These are phyloP conservation scores for Saccharomycopsis schoenii DNA, from an alignment of 805 yeast species.

Conservation along the genomic window DNA sequence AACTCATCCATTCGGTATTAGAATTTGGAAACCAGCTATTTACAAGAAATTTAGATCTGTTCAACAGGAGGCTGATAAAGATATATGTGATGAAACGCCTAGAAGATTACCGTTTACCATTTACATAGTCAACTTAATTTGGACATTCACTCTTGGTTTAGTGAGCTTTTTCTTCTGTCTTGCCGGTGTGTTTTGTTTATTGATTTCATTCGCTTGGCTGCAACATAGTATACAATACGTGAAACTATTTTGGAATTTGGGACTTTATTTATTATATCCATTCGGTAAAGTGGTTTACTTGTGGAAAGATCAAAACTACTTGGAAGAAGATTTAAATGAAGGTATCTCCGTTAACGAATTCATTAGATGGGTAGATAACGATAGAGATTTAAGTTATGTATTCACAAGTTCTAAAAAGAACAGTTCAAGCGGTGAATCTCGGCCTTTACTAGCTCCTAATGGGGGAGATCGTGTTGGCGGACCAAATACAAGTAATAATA, in stretches of 20 bases:
- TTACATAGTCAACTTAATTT: slow-evolving; percentile 54
- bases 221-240: slow-evolving; percentile 53
- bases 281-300: slow-evolving; percentile 85
- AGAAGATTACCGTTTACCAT: slow-evolving; percentile 44
- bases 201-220: slow-evolving; percentile 36
- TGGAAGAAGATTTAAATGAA: slow-evolving; percentile 79
- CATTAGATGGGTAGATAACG: slow-evolving; percentile 72
- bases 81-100: slow-evolving; percentile 65
- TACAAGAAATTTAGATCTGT: slow-evolving; percentile 91
- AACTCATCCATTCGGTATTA: slow-evolving; percentile 96
- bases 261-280: slow-evolving; percentile 68
- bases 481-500: slow-evolving; percentile 19
- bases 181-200: slow-evolving; percentile 37
- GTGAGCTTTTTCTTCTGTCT: slow-evolving; percentile 45
- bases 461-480: neutral
- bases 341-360: slow-evolving; percentile 82
- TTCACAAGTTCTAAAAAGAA: slow-evolving; percentile 29
- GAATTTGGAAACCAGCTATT: slow-evolving; percentile 97
- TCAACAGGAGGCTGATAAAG: slow-evolving; percentile 82
- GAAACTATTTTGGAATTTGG: slow-evolving; percentile 47
- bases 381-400: slow-evolving; percentile 67
- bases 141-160: slow-evolving; percentile 70
- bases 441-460: slow-evolving; percentile 4
- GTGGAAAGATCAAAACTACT: slow-evolving; percentile 66
- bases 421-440: neutral